phyloP scores from a whole-genome alignment of 2,329 filamentous ascomycete genomes.

The Endoconidiophora laricicola region DNA sequence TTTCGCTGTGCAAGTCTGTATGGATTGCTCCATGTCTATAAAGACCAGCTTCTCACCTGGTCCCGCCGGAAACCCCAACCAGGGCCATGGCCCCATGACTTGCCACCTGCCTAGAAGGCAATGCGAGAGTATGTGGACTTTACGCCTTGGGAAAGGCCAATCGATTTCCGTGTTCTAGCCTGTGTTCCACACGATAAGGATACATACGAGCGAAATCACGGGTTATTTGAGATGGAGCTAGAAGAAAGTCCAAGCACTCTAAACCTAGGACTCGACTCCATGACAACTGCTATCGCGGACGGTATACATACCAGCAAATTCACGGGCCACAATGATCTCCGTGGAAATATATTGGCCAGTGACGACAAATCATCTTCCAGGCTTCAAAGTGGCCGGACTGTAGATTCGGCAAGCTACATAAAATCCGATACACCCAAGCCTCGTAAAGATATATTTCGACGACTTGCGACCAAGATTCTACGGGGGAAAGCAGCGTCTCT shows the following conservation, averaged over 20 bases:
- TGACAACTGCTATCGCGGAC: too few relatives aligned
- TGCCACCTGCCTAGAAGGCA: not conserved
- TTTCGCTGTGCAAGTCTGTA: not conserved
- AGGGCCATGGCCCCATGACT: not conserved
- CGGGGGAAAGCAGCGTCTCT: too few relatives aligned
- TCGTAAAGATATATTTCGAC: too few relatives aligned
- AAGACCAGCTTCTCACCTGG: conserved; percentile 4
- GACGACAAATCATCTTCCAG: too few relatives aligned
- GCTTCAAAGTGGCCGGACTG: too few relatives aligned
- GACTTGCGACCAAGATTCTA: too few relatives aligned
- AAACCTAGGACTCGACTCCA: too few relatives aligned
- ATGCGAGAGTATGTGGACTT: conserved; percentile 1
- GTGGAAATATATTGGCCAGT: too few relatives aligned
- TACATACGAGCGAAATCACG: not conserved
- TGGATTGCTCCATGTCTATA: conserved; percentile 1
- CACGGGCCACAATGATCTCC: too few relatives aligned
- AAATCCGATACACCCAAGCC: too few relatives aligned
- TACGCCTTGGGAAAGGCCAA: not conserved
- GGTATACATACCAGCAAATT: too few relatives aligned
- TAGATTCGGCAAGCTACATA: too few relatives aligned
- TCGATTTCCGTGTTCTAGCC: not conserved
- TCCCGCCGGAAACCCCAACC: not conserved
- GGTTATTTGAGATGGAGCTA: not conserved
- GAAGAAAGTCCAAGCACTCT: not conserved
- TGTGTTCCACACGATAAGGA: conserved; percentile 1